Base-by-base conservation (phyloP, 768 basidiomycete species). In the Phylloporus arenicola region DNA sequence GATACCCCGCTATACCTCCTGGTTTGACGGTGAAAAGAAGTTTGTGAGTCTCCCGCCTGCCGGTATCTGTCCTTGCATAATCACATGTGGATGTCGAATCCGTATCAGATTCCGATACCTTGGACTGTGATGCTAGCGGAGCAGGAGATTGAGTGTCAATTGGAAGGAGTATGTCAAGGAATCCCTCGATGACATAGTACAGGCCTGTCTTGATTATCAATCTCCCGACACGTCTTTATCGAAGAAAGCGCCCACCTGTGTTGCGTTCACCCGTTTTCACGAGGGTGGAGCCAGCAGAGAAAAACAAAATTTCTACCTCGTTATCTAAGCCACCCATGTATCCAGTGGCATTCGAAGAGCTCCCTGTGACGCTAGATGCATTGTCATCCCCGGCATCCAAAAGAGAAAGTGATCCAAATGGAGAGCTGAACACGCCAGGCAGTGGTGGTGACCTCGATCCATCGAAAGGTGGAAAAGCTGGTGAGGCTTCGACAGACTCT, bases 1-100 rank as follows among this genome's bases (percentile, higher is more conserved):
- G 76, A 68, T 98, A 98, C 1, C 96, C 96, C 10, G 95, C 96
- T 53, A 99, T 96, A 0, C 96, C 96, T 50, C 96, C 96, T 13
- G 94, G 90, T 62, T 95, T 96, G 20, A 95, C 91, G 2, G 92
- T 94, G 67, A 96, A 99, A 20, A 99, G 76, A 10, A 87, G 76
- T 62, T 87, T 92, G 56, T 77, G 77, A 43, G 60, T 64, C 30
- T 72, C 70, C 6, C 65, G 60, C 48, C 64, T 71, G 44, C 65
- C 35, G 9, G 35, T 37, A 29, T 68, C 69, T 37, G 59, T 57
- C 47, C 63, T 68, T 17, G 44, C 35, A 33, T 65, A 50, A 41
- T 69, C 65, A n/a, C 68, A 57, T 34, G 70, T 63, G 19, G 67
- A 58, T 64, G 66, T 64, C 27, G 72, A 67, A 20, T 75, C 74